A percentile compares a stretch with the other conserved stretches of the same genome.
phyloP scores from a whole-genome alignment of 805 yeast species.

The Nakazawaea wickerhamii region DNA sequence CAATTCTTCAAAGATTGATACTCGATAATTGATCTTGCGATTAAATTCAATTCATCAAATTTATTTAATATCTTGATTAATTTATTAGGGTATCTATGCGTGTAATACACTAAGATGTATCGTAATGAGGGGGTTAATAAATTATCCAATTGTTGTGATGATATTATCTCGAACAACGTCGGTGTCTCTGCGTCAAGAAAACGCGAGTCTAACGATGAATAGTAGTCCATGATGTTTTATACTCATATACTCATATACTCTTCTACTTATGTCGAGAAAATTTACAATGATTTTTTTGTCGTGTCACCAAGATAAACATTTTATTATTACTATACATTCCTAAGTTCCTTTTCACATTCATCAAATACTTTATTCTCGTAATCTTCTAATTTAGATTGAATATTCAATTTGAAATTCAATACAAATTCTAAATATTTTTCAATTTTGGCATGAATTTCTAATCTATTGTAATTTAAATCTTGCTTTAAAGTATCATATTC shows the following conservation, averaged over 20 bases:
- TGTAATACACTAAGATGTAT: conserved; percentile 74
- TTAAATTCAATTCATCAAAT: conserved; percentile 72
- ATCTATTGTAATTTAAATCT: conserved; percentile 41
- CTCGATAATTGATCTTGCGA: conserved; percentile 61
- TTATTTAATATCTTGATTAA: conserved; percentile 55
- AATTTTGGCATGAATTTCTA: conserved; percentile 45
- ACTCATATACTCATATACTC: too few species aligned
- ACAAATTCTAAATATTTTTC: conserved; percentile 54
- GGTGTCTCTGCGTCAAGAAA: conserved; percentile 73
- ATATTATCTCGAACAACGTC: conserved; percentile 81
- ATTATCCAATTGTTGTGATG: conserved; percentile 72
- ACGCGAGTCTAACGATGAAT: conserved; percentile 72
- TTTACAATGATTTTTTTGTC: not conserved
- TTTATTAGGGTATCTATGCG: conserved; percentile 67
- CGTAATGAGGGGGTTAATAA: conserved; percentile 79
- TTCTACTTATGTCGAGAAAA: not conserved
- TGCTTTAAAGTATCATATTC: conserved; percentile 46
- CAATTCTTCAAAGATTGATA: conserved; percentile 62
- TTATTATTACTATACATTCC: not conserved
- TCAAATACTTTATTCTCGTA: conserved; percentile 42
- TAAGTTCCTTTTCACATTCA: conserved; percentile 25
- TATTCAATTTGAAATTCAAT: conserved; percentile 58
- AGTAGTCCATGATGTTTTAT: conserved; percentile 59
- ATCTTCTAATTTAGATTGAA: conserved; percentile 60
- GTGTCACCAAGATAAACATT: too few species aligned